Conservation (phyloP, 2,329 filamentous ascomycete species). For the Trichoderma pleuroti region DNA sequence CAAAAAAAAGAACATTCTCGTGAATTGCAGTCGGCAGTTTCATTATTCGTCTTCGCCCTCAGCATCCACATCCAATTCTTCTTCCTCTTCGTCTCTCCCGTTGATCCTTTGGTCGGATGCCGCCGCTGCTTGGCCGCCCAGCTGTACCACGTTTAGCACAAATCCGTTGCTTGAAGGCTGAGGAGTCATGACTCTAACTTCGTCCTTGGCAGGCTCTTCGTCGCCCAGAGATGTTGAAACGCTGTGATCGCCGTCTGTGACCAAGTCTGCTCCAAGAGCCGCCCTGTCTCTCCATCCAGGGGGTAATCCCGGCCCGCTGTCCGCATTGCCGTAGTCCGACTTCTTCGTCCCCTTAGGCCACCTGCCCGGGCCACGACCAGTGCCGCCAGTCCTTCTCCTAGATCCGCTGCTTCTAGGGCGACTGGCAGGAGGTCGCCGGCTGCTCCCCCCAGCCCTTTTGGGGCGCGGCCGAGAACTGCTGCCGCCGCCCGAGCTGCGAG, state of each 20-base stretch:
- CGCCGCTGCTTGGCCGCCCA: slow-evolving; percentile 20
- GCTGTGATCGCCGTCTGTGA: background rate
- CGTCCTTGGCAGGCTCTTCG: slow-evolving; percentile 32
- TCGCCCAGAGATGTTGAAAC: slow-evolving; percentile 18
- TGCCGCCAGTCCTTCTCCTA: slow-evolving; percentile 59
- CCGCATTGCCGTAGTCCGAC: slow-evolving; percentile 63
- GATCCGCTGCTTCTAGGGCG: slow-evolving; percentile 42
- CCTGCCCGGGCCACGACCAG: slow-evolving; percentile 60
- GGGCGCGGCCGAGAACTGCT: slow-evolving; percentile 39
- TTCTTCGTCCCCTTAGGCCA: slow-evolving; percentile 69
- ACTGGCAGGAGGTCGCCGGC: slow-evolving; percentile 32
- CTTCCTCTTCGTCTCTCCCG: background rate
- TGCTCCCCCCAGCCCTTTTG: slow-evolving; percentile 36
- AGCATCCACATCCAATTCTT: slow-evolving; percentile 31
- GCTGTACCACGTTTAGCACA: slow-evolving; percentile 22
- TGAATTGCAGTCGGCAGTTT: slow-evolving; percentile 25
- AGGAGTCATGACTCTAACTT: slow-evolving; percentile 33
- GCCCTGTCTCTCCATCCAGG: slow-evolving; percentile 49
- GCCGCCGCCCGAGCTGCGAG: slow-evolving; percentile 31
- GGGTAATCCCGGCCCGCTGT: slow-evolving; percentile 61
- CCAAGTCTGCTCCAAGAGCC: background rate
- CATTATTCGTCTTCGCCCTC: slow-evolving; percentile 35
- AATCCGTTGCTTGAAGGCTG: slow-evolving; percentile 23
- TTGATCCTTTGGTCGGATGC: background rate
- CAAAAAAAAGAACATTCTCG: background rate